These are phyloP conservation scores for Paratrimastix pyriformis DNA, from an alignment of 78 protist species.

Conservation along the genomic window DNA sequence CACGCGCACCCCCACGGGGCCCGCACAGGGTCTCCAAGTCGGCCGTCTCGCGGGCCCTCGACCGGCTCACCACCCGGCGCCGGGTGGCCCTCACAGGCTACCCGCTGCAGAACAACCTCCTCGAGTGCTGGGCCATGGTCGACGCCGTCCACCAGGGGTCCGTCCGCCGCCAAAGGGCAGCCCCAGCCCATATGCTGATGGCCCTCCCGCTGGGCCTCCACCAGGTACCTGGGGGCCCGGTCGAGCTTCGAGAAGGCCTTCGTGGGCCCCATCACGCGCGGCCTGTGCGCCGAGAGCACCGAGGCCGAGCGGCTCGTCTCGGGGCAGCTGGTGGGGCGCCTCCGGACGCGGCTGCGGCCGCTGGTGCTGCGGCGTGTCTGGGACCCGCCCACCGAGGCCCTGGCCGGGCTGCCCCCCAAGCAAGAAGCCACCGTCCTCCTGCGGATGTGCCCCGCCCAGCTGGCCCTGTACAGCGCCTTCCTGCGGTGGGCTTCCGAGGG, in stretches of 20 bases:
- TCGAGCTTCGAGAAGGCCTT: constrained; percentile 32
- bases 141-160: constrained; percentile 44
- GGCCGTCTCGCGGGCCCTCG: neutral
- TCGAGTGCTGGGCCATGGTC: constrained; percentile 71
- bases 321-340: neutral
- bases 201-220: too few relatives aligned
- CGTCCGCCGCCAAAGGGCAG: too few relatives aligned
- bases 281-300: neutral
- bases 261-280: constrained; percentile 39
- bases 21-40: too few relatives aligned
- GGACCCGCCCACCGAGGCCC: neutral
- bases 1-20: neutral
- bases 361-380: neutral
- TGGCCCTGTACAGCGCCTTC: neutral
- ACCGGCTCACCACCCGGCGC: neutral
- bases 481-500: too few relatives aligned
- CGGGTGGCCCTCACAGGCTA: constrained; percentile 61
- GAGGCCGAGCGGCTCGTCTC: neutral
- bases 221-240: constrained; percentile 24
- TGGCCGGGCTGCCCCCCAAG: constrained; percentile 9
- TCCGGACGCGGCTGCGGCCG: neutral
- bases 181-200: too few relatives aligned
- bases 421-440: neutral
- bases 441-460: neutral
- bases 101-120: constrained; percentile 73